phyloP scores from a whole-genome alignment of 176 grass and related monocot species.

The Cenchrus purpureus region DNA sequence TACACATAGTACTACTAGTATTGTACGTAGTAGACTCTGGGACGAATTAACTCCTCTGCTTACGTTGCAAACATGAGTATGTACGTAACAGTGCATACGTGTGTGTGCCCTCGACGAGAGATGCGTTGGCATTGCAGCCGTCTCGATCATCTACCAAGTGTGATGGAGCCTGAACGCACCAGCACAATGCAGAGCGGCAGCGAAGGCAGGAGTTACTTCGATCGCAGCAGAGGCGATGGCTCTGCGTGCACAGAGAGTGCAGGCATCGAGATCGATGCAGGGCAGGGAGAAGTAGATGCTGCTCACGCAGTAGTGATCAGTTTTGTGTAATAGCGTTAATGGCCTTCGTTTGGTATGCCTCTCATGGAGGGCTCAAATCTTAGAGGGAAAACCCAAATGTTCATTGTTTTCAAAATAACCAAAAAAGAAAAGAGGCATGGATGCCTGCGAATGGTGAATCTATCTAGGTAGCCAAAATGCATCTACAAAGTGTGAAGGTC shows the following conservation, averaged over 20 bases:
- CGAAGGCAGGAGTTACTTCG: conserved; percentile 38
- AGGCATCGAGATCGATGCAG: background rate
- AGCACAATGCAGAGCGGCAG: background rate
- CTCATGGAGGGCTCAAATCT: background rate
- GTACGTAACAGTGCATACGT: background rate
- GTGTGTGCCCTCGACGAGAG: conserved; percentile 25
- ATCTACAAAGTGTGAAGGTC: too few relatives aligned
- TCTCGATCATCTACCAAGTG: conserved; percentile 41
- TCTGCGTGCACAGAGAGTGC: background rate
- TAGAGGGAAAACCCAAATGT: background rate
- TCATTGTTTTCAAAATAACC: too few relatives aligned
- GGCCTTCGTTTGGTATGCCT: conserved; percentile 18
- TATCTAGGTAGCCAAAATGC: too few relatives aligned
- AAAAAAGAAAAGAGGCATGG: too few relatives aligned
- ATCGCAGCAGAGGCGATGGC: background rate
- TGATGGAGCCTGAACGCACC: background rate
- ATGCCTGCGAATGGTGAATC: too few relatives aligned
- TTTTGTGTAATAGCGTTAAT: conserved; percentile 23
- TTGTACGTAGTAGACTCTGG: background rate
- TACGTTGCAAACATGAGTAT: background rate
- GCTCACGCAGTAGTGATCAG: background rate
- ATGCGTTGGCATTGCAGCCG: background rate
- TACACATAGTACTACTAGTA: background rate
- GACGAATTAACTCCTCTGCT: background rate
- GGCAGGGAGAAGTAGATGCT: conserved; percentile 33